phyloP scores from a whole-genome alignment of 179 eudicot species.

The Patellifolia procumbens region DNA sequence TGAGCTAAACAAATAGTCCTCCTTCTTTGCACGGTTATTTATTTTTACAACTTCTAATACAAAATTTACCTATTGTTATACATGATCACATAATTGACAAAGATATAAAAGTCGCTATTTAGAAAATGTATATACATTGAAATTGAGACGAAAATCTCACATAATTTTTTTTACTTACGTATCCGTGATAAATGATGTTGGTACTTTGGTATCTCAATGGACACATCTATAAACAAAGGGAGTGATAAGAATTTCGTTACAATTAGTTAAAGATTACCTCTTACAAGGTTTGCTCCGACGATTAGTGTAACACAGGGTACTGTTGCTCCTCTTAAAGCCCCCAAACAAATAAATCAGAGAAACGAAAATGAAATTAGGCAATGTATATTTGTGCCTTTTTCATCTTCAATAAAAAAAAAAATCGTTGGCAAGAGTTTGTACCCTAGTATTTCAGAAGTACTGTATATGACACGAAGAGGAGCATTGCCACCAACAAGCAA shows the following conservation, averaged over 20 bases:
- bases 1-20: background rate
- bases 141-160: too few relatives aligned
- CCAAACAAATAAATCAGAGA: background rate
- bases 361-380: background rate
- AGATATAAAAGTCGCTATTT: too few relatives aligned
- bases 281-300: conserved; percentile 47
- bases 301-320: conserved; percentile 41
- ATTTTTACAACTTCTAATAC: too few relatives aligned
- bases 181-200: too few relatives aligned
- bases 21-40: too few relatives aligned
- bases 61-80: too few relatives aligned
- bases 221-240: too few relatives aligned
- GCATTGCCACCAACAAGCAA: conserved; percentile 44
- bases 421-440: conserved; percentile 9
- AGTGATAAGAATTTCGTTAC: background rate
- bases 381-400: background rate
- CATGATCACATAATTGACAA: too few relatives aligned
- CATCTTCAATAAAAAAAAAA: background rate
- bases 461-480: conserved; percentile 46
- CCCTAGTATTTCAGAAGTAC: conserved; percentile 45
- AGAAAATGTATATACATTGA: too few relatives aligned
- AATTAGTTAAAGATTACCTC: conserved; percentile 22
- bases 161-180: too few relatives aligned
- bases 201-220: too few relatives aligned
- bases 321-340: conserved; percentile 37